Conservation (phyloP, 306 rosid genomes). For the Citrullus mucosospermus region DNA sequence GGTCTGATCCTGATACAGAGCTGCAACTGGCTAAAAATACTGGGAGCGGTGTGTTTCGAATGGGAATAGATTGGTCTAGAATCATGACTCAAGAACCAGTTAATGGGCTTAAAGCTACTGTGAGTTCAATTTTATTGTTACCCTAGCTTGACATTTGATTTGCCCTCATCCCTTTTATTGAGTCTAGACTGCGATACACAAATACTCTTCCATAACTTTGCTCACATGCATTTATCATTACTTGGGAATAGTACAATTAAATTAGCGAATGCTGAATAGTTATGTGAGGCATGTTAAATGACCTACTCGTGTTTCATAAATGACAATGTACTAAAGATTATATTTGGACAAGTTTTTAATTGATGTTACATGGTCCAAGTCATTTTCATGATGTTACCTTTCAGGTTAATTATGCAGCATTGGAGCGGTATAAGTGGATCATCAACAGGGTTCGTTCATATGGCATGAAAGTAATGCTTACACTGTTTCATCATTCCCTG, state of each 20-base stretch:
- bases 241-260: not conserved
- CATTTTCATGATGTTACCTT: constrained; percentile 4
- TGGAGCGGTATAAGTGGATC: constrained; percentile 95
- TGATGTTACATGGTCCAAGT: constrained; percentile 12
- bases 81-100: constrained; percentile 78
- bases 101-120: constrained; percentile 46
- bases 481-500: constrained; percentile 92
- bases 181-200: not conserved
- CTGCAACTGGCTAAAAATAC: constrained; percentile 75
- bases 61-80: constrained; percentile 97
- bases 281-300: not conserved
- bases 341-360: constrained; percentile 7
- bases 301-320: not conserved
- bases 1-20: constrained; percentile 98
- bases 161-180: not conserved
- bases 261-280: not conserved
- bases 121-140: constrained; percentile 30
- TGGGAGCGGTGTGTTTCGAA: constrained; percentile 69
- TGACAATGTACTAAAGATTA: not conserved
- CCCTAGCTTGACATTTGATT: not conserved
- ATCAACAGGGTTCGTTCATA: constrained; percentile 60
- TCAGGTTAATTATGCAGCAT: constrained; percentile 84
- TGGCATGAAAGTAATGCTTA: constrained; percentile 98
- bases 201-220: not conserved
- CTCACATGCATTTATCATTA: not conserved